phyloP scores from a whole-genome alignment of 2,329 filamentous ascomycete genomes.

The Penicillium sp. region DNA sequence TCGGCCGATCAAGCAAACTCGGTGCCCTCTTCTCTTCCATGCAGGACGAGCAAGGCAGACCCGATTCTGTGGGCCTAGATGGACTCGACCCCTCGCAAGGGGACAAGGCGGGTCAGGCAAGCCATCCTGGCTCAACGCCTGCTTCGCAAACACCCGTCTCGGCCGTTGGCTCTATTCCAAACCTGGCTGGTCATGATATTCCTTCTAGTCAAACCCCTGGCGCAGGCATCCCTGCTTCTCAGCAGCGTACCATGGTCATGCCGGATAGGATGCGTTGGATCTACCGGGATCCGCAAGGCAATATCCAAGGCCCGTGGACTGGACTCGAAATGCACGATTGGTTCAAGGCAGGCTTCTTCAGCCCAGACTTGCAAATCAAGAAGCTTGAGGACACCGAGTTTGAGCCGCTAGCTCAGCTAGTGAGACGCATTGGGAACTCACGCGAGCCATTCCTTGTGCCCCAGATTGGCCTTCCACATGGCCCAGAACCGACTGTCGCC shows the following conservation, averaged over 20 bases:
- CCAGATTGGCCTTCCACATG: slow-evolving; percentile 92
- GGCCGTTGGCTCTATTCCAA: slow-evolving; percentile 32
- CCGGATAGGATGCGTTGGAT: slow-evolving; percentile 98
- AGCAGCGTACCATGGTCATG: slow-evolving; percentile 94
- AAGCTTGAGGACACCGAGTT: slow-evolving; percentile 92
- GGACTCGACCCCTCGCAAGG: slow-evolving; percentile 41
- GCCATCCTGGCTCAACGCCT: slow-evolving; percentile 29
- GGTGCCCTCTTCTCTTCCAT: slow-evolving; percentile 84
- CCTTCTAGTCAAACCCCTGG: slow-evolving; percentile 34
- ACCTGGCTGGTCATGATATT: slow-evolving; percentile 30
- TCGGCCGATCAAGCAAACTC: slow-evolving; percentile 75
- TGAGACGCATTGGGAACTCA: slow-evolving; percentile 93
- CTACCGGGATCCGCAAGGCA: slow-evolving; percentile 90
- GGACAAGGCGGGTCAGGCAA: slow-evolving; percentile 30
- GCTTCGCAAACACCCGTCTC: slow-evolving; percentile 37
- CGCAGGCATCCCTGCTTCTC: slow-evolving; percentile 64
- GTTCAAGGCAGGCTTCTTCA: slow-evolving; percentile 99
- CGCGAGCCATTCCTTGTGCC: slow-evolving; percentile 96
- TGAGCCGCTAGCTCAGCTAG: slow-evolving; percentile 90
- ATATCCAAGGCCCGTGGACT: slow-evolving; percentile 90
- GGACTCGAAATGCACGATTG: slow-evolving; percentile 99
- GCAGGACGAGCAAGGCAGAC: slow-evolving; percentile 60
- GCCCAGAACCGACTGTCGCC: slow-evolving; percentile 58
- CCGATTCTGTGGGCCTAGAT: slow-evolving; percentile 57
- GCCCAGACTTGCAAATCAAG: slow-evolving; percentile 87